These are phyloP conservation scores for Alnus glutinosa DNA, from an alignment of 306 rosid genomes.

Conservation along the genomic window DNA sequence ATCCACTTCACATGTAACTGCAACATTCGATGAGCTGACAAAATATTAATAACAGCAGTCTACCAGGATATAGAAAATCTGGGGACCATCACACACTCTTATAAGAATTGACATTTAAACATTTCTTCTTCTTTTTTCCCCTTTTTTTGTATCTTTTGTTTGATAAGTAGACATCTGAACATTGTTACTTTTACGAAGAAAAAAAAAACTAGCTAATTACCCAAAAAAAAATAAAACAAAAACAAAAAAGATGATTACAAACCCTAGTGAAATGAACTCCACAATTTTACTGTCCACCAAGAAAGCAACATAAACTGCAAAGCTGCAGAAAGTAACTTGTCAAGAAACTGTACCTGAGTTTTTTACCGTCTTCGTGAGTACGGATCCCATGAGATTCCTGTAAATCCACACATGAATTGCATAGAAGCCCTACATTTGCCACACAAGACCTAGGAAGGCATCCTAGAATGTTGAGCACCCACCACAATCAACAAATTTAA, in stretches of 20 bases:
- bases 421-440: slow-evolving; percentile 63
- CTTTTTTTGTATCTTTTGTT: not conserved
- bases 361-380: slow-evolving; percentile 38
- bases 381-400: slow-evolving; percentile 46
- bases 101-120: not conserved
- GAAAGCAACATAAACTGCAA: not conserved
- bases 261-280: not conserved
- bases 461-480: slow-evolving; percentile 41
- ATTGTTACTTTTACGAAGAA: not conserved
- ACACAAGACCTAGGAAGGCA: slow-evolving; percentile 74
- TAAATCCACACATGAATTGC: slow-evolving; percentile 71
- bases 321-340: not conserved
- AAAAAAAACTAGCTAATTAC: slow-evolving; percentile 7
- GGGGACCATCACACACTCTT: not conserved
- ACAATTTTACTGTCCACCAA: not conserved
- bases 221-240: not conserved
- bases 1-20: not conserved
- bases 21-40: not conserved
- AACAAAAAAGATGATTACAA: not conserved
- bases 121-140: too few species aligned
- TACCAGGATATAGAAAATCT: not conserved
- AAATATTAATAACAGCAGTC: not conserved
- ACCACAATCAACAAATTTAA: slow-evolving; percentile 17
- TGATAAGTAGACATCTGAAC: not conserved
- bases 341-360: slow-evolving; percentile 56